Base-by-base conservation (phyloP, 1,284 basidiomycete genomes). In the Trametes hirsuta region DNA sequence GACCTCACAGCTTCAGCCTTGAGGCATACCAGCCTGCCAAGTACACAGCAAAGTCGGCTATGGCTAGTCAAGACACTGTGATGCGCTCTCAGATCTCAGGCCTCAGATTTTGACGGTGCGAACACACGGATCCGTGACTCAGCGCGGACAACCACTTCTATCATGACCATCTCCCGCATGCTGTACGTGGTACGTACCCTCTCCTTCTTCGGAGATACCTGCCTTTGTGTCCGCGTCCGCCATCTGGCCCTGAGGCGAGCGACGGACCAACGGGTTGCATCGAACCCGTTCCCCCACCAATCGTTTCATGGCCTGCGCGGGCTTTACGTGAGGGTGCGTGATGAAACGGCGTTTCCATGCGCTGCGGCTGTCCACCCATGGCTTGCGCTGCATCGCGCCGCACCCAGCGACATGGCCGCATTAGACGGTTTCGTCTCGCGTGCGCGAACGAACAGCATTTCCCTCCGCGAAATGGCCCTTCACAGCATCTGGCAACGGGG, bases 401-500 rank as follows among this genome's bases (percentile, higher is more conserved):
- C 8, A n/a, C 14, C 21, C 34, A 18, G 47, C 15, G 55, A 41
- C 21, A 47, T 46, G 44, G 56, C 42, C 44, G 56, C 49, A 34
- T 48, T 37, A 22, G 44, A 30, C 18, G 25, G 15, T 41, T 47
- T 35, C 18, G 44, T 52, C 56, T 45, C 49, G 37, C 30, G 21
- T 52, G 49, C 49, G 49, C 49, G 36, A 47, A 50, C 56, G 56
- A 58, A 58, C 54, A 55, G 59, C 53, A 45, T 53, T 30, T 8
- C 30, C 30, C 30, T 30, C 36, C 48, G 40, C 53, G 49, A 48
- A 55, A 58, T 59, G 52, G 30, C 47, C 34, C 49, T 50, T 48
- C 64, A 62, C 55, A 62, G 64, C 63, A 52, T 62, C 53, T 56
- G 48, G 60, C 60, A 46, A 45, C 58, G 45, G 46, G 18, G 30